These are phyloP conservation scores for Talaromyces rugulosus DNA, from an alignment of 2,329 filamentous ascomycete genomes.

Conservation along the genomic window DNA sequence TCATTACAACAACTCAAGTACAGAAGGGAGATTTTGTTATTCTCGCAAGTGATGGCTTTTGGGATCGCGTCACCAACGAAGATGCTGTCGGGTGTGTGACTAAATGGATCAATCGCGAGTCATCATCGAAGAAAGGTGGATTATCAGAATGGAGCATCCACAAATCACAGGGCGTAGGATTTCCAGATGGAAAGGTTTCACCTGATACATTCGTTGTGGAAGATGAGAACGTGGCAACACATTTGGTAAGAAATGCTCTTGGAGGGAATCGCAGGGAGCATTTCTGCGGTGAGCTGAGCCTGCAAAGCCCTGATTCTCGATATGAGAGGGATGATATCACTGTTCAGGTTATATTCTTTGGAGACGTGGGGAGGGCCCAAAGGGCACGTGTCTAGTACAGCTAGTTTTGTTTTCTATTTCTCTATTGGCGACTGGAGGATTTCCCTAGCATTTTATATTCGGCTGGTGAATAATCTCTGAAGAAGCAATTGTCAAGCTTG, in stretches of 20 bases:
- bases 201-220: constrained; percentile 27
- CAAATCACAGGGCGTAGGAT: constrained; percentile 19
- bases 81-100: constrained; percentile 57
- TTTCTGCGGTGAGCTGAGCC: constrained; percentile 26
- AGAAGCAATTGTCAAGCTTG: not conserved
- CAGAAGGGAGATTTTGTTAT: constrained; percentile 56
- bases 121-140: not conserved
- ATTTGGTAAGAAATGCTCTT: constrained; percentile 50
- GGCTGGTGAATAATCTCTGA: not conserved
- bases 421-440: not conserved
- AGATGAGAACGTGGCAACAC: constrained; percentile 51
- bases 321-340: constrained; percentile 49
- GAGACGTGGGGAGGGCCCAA: not conserved
- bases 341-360: constrained; percentile 38
- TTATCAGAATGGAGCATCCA: constrained; percentile 6
- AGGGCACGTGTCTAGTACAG: not conserved
- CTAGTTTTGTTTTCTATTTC: constrained; percentile 18
- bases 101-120: constrained; percentile 45
- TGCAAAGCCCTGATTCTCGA: constrained; percentile 25
- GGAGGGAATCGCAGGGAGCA: constrained; percentile 43
- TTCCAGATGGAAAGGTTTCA: constrained; percentile 43
- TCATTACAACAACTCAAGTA: constrained; percentile 53
- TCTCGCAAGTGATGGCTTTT: constrained; percentile 64
- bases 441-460: not conserved
- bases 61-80: constrained; percentile 56